Evolutionary conservation across 164 flowering plant genomes (phyloP), one percentile per base, ranked within the genome.

Genomic region (Vitis vinifera): DNA sequence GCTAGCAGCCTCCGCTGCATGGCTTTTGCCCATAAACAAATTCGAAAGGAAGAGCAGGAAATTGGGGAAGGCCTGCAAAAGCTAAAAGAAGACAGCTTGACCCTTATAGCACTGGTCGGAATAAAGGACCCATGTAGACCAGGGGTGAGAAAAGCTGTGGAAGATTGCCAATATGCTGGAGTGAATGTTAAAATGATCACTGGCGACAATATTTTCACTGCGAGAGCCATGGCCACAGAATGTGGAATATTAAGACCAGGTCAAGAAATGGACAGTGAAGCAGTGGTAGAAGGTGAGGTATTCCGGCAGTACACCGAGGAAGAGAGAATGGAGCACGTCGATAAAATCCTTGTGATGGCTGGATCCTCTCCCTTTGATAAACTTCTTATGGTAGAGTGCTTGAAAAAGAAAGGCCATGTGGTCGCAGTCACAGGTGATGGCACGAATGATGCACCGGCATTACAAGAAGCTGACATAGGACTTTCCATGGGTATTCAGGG

Each of bases 351-450:
- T 3, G 96, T 89, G 56, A 85, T 90, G 91, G 94, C 89, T 1
- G 71, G 94, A 61, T 88, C 94, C 0, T 88, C 96, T 9, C 91
- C 93, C 0, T 71, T 81, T 10, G 90, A 89, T 70, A 91, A 90
- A 65, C 88, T 88, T 49, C 74, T 86, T 3, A 79, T 90, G 85
- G 96, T 88, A 8, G 79, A 86, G 59, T 80, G 85, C 73, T 67
- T 90, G 76, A 86, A 76, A 75, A 76, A 81, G 52, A 82, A 82
- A 68, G 96, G 93, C 8, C 82, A 83, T 9, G 93, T 88, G 6
- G 96, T 88, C 8, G 91, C 96, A 5, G 93, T 87, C 55, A 87
- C 87, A 1, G 90, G 90, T 1, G 88, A 87, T 61, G 88, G 88
- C 14, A 85, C 88, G 30, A 87, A 87, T 14, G 91, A 87, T 51